Evolutionary conservation across 768 basidiomycete species (phyloP).

Genomic region (Rubroboletus satanas): DNA sequence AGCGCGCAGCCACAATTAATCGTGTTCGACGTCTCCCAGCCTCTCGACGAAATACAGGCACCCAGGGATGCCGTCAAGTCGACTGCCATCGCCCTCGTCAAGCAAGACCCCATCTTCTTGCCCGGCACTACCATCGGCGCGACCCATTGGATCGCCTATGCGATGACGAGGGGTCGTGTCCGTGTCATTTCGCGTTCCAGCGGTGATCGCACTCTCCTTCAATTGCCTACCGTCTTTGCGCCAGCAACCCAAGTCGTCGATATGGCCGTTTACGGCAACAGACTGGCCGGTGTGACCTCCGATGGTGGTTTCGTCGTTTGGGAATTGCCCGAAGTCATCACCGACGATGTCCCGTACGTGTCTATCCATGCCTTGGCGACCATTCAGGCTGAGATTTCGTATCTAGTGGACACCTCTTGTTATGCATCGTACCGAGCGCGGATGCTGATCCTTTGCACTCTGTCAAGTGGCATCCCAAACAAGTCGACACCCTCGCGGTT

Average conservation of each 20-base stretch:
- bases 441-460: constrained; percentile 64
- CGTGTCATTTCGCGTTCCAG: constrained; percentile 86
- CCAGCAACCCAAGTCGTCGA: constrained; percentile 65
- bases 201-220: constrained; percentile 82
- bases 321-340: constrained; percentile 80
- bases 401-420: constrained; percentile 58
- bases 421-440: constrained; percentile 63
- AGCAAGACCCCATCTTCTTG: constrained; percentile 78
- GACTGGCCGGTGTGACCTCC: constrained; percentile 81
- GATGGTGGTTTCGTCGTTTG: constrained; percentile 89
- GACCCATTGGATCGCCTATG: constrained; percentile 90
- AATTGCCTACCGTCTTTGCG: constrained; percentile 63
- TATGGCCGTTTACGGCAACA: constrained; percentile 81
- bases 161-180: constrained; percentile 88
- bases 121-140: constrained; percentile 87
- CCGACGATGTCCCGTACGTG: constrained; percentile 81
- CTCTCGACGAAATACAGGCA: constrained; percentile 72
- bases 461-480: constrained; percentile 88
- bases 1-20: constrained; percentile 67
- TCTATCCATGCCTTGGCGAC: neutral
- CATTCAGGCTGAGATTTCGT: constrained; percentile 7
- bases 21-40: constrained; percentile 69
- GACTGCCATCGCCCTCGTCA: constrained; percentile 87
- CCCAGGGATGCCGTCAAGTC: constrained; percentile 75
- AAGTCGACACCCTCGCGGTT: constrained; percentile 75